Evolutionary conservation across 1,284 basidiomycete species (phyloP).

Genomic region (Neotropicomus parvogracilis): DNA sequence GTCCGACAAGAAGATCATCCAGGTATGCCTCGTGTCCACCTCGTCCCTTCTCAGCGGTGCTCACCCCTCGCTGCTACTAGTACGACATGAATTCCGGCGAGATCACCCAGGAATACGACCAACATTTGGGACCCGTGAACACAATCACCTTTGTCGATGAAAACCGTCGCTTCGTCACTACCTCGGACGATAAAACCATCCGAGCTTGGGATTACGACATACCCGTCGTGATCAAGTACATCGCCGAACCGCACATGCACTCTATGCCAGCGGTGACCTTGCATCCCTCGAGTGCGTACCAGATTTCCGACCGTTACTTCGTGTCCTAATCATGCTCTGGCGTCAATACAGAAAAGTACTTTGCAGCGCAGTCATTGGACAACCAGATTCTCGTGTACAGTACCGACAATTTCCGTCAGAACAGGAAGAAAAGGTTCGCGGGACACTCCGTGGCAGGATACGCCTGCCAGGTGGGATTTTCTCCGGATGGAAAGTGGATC

Average conservation of each 20-base stretch:
- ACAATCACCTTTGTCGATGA: constrained; percentile 98
- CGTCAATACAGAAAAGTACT: constrained; percentile 76
- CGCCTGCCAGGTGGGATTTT: constrained; percentile 95
- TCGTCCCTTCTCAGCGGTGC: background rate
- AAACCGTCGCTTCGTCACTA: constrained; percentile 95
- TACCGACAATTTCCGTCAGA: constrained; percentile 96
- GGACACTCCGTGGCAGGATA: constrained; percentile 97
- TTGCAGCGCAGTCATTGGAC: constrained; percentile 95
- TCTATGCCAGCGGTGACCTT: constrained; percentile 97
- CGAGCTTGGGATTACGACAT: constrained; percentile 99
- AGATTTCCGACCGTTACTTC: background rate
- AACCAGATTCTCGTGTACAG: constrained; percentile 98
- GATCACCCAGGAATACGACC: constrained; percentile 97
- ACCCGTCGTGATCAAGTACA: constrained; percentile 98
- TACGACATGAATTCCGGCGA: constrained; percentile 93
- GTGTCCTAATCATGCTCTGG: background rate
- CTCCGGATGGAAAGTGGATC: constrained; percentile 96
- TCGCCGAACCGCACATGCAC: constrained; percentile 99
- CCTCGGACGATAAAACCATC: constrained; percentile 99
- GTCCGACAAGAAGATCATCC: constrained; percentile 99
- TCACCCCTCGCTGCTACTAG: constrained; percentile 40
- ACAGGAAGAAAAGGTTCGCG: constrained; percentile 96
- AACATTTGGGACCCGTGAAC: constrained; percentile 97
- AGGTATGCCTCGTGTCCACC: constrained; percentile 49
- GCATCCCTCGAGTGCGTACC: constrained; percentile 84